Base-by-base conservation (phyloP, 495 filamentous ascomycete genomes). In the Staphylotrichum longicolle region DNA sequence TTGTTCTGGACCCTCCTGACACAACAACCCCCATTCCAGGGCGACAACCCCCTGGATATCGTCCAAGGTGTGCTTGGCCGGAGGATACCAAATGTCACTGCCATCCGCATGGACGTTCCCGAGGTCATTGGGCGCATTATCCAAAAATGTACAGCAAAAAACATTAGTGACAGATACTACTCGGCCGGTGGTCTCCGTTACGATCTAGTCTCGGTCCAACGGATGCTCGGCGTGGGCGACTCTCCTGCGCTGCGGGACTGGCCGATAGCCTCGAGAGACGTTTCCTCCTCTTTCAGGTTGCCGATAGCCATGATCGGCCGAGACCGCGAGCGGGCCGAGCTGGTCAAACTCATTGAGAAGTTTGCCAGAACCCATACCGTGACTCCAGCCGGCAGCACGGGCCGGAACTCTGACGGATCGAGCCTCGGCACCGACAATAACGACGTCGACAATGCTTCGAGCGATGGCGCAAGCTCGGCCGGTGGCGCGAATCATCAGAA, bases 111-210 rank as follows among this genome's bases (percentile, higher is more conserved):
- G 67, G 91, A 96, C 65, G 74, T 95, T 3, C 92, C 92, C 0
- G 90, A 93, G 58, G 87, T 85, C 32, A 78, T 96, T 30, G 89
- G 87, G 4, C 79, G 81, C 3, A 88, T 96, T 7, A 89, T 96
- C 46, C 88, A 91, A 63, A 93, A 91, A 70, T 96, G 94, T 86
- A 94, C 91, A 0, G 84, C 89, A 51, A 96, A 93, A 68, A 86
- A 85, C 35, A 87, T 93, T 20, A 83, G 84, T 52, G 91, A 96
- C 48, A 82, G 92, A 9, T 96, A 96, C 68, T 83, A 93, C 67
- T 93, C 90, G 3, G 86, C 88, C 4, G 89, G 87, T 44, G 91
- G 91, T 3, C 81, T 96, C 14, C 89, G 88, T 60, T 77, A 90
- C 64, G 92, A 96, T 66, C 73, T 96, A 48, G 67, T 81, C 8